phyloP scores from a whole-genome alignment of 139 green algal genomes.

The Dunaliella sp. region DNA sequence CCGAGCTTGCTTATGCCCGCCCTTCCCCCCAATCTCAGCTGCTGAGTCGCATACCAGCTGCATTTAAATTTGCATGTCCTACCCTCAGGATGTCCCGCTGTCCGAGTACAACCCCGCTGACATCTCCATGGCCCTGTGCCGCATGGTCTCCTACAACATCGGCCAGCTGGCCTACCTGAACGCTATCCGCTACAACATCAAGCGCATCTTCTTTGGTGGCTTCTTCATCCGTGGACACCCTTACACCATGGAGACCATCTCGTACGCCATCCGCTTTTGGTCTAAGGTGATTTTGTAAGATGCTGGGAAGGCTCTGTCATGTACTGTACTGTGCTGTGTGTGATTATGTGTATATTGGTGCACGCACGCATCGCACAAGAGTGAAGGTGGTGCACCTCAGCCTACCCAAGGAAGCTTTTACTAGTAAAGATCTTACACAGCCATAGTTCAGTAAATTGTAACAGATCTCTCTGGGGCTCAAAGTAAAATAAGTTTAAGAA shows the following conservation, averaged over 20 bases:
- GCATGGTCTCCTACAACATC: conserved; percentile 99
- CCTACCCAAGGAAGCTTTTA: not conserved
- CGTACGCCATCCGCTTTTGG: conserved; percentile 97
- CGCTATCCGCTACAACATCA: conserved; percentile 86
- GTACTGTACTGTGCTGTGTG: not conserved
- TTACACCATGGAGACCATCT: conserved; percentile 99
- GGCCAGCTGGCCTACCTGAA: conserved; percentile 74
- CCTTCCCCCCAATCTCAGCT: too few species aligned
- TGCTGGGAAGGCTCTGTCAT: not conserved
- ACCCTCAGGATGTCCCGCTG: conserved; percentile 76
- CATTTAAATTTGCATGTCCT: too few species aligned
- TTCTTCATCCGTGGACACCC: conserved; percentile 99
- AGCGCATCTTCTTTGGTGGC: conserved; percentile 91
- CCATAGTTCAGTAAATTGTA: too few species aligned
- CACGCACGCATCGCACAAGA: not conserved
- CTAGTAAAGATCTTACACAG: too few species aligned
- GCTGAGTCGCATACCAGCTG: too few species aligned
- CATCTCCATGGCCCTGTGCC: conserved; percentile 84
- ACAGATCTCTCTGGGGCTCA: too few species aligned
- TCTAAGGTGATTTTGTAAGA: too few species aligned
- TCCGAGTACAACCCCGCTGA: conserved; percentile 85
- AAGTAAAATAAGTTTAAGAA: too few species aligned
- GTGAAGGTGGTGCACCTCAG: not conserved
- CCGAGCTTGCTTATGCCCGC: too few species aligned
- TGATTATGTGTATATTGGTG: not conserved